Conservation (phyloP, 495 filamentous ascomycete species). For the Aspergillus indologenus region DNA sequence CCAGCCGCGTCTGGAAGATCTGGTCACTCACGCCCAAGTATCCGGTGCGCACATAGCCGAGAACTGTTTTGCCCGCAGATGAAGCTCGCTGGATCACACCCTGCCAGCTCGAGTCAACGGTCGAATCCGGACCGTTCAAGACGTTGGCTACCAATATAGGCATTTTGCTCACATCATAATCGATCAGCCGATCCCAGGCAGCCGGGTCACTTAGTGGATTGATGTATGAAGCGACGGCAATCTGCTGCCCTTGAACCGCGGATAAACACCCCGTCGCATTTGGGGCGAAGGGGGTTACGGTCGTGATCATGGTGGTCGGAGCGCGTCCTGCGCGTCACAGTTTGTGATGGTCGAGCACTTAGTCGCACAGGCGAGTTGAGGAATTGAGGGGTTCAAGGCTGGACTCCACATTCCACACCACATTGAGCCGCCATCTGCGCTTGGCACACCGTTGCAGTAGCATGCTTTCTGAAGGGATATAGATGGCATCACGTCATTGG, state of each 20-base stretch:
- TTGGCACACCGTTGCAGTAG: conserved; percentile 3
- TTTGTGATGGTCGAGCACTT: conserved; percentile 6
- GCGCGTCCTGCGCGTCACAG: too few species aligned
- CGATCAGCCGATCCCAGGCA: conserved; percentile 19
- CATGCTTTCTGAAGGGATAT: too few species aligned
- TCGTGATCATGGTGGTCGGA: not conserved
- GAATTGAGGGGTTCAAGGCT: conserved; percentile 5
- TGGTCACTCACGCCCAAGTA: conserved; percentile 23
- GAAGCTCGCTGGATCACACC: conserved; percentile 16
- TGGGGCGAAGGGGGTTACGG: too few species aligned
- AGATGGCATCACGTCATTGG: too few species aligned
- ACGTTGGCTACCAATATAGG: conserved; percentile 21
- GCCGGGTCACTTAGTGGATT: conserved; percentile 19
- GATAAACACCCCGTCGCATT: not conserved
- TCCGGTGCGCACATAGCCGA: conserved; percentile 25
- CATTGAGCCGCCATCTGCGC: conserved; percentile 4
- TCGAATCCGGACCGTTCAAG: conserved; percentile 19
- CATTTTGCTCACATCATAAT: conserved; percentile 13
- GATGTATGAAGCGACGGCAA: conserved; percentile 24
- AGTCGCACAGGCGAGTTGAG: conserved; percentile 5
- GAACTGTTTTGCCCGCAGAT: conserved; percentile 13
- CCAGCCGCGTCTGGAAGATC: conserved; percentile 20
- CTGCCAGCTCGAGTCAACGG: conserved; percentile 15
- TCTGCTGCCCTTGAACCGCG: conserved; percentile 9
- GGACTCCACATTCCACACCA: conserved; percentile 2